Evolutionary conservation across 768 basidiomycete species (phyloP), one percentile per base, ranked within the genome.

Genomic region (Lyophyllum decastes): DNA sequence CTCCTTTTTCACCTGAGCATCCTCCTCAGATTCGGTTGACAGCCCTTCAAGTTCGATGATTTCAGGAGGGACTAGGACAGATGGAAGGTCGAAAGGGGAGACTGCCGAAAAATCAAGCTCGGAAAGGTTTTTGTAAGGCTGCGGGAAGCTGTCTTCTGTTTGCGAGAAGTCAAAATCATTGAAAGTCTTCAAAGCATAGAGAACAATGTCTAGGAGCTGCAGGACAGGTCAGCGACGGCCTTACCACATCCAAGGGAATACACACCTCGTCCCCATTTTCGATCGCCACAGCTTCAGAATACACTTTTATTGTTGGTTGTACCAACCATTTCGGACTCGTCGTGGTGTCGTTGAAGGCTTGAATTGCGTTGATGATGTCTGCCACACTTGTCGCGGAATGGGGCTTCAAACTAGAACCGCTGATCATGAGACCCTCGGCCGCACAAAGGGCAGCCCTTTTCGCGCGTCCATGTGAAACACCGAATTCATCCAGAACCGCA

Each of bases 401-500:
- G n/a, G 77, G 74, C 67, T 88, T 87, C 53, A 97, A 75, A 21
- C 79, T 73, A 21, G 81, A 73, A 5, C 92, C 94, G 27, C 85
- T 88, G 56, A 91, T 88, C 70, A 94, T 82, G 0, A 94, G 73
- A 9, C 90, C 90, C 71, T 94, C 92, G 5, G 85, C 88, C 10
- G 90, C 90, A 70, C 92, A 92, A 10, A 92, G 72, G 0, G 88
- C 90, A 0, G 92, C 91, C 46, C 85, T 81, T 71, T 92, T 88
- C 2, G 90, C 92, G 17, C 93, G 84, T n/a, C 88, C 85, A 61
- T 89, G 86, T 4, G 92, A 93, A 2, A 92, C 90, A 47, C 90
- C 90, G 55, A 95, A 93, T 67, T 95, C 94, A 66, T 94, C 92
- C 19, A 97, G 77, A 2, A 96, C 95, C 1, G 88, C 80, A 2